phyloP scores from a whole-genome alignment of 768 basidiomycete species.

The Albatrellus ellisii region DNA sequence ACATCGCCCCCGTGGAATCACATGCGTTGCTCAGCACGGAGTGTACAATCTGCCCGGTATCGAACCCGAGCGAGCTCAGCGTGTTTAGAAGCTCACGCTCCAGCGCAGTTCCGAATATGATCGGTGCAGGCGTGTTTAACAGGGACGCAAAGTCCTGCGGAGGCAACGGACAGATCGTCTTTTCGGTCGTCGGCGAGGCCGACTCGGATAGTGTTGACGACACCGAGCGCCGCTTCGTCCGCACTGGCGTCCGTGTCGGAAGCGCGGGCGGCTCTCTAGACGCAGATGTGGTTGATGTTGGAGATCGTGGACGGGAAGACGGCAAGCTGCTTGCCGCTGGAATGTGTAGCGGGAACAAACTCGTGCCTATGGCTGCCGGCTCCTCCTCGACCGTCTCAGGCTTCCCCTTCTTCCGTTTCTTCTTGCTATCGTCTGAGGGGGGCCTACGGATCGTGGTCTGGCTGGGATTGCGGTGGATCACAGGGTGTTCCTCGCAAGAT shows the following conservation, averaged over 20 bases:
- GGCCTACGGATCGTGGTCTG: constrained; percentile 51
- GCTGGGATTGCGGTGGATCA: constrained; percentile 39
- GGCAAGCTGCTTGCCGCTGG: constrained; percentile 10
- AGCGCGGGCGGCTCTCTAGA: constrained; percentile 36
- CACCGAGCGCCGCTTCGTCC: constrained; percentile 92
- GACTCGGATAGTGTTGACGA: constrained; percentile 74
- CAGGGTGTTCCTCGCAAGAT: constrained; percentile 4
- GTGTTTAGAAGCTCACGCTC: constrained; percentile 73
- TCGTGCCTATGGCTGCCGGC: constrained; percentile 21
- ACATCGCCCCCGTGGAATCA: constrained; percentile 79
- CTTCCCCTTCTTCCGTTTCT: constrained; percentile 24
- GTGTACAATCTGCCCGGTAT: constrained; percentile 92
- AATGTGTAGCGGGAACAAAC: background rate
- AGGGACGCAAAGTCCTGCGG: constrained; percentile 48
- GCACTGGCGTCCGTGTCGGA: constrained; percentile 78
- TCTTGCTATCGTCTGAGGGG: too few species aligned
- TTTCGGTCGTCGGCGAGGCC: constrained; percentile 28
- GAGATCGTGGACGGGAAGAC: constrained; percentile 18
- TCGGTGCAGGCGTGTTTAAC: constrained; percentile 51
- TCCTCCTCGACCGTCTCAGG: constrained; percentile 45
- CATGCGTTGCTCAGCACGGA: constrained; percentile 87
- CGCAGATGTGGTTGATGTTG: constrained; percentile 10
- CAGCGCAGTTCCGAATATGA: constrained; percentile 76
- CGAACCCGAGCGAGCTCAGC: constrained; percentile 70
- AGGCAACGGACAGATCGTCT: constrained; percentile 22